A percentile compares a stretch with the other conserved stretches of the same genome.
These are phyloP conservation scores for Rhynchosporium agropyri DNA, from an alignment of 2,329 filamentous ascomycete species.

Conservation along the genomic window DNA sequence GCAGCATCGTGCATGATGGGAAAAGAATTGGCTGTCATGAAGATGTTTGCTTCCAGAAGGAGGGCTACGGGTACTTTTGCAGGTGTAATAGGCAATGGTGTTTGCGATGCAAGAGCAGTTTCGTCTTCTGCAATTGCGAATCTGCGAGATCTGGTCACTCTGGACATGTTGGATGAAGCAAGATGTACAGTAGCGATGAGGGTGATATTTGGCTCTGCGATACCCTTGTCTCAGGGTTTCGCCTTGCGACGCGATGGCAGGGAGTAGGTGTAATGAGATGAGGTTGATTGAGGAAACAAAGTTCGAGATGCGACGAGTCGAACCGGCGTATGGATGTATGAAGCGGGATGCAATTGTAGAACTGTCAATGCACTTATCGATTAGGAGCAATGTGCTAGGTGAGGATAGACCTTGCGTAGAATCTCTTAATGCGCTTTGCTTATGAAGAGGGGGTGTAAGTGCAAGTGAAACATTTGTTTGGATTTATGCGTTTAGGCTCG, in stretches of 20 bases:
- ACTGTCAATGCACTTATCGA: slow-evolving; percentile 38
- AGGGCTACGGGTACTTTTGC: slow-evolving; percentile 26
- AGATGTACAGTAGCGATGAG: background rate
- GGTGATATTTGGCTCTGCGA: slow-evolving; percentile 14
- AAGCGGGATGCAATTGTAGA: slow-evolving; percentile 25
- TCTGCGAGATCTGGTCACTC: slow-evolving; percentile 40
- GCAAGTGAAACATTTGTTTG: slow-evolving; percentile 24
- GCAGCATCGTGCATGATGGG: slow-evolving; percentile 29
- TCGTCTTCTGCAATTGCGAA: slow-evolving; percentile 39
- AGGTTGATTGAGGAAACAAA: slow-evolving; percentile 1
- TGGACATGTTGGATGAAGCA: slow-evolving; percentile 33
- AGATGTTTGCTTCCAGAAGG: slow-evolving; percentile 28
- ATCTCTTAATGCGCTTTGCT: slow-evolving; percentile 22
- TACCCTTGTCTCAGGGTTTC: slow-evolving; percentile 16
- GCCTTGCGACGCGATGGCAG: slow-evolving; percentile 15
- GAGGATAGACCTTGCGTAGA: slow-evolving; percentile 19
- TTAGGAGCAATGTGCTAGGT: slow-evolving; percentile 28
- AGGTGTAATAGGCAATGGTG: slow-evolving; percentile 29
- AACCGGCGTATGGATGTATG: slow-evolving; percentile 29
- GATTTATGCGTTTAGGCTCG: background rate
- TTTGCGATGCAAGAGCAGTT: slow-evolving; percentile 33
- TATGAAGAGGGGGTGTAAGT: slow-evolving; percentile 1
- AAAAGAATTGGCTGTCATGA: slow-evolving; percentile 29
- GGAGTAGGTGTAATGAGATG: slow-evolving; percentile 4
- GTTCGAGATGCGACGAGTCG: slow-evolving; percentile 16